phyloP scores from a whole-genome alignment of 2,329 filamentous ascomycete species.

The Xylaria digitata region DNA sequence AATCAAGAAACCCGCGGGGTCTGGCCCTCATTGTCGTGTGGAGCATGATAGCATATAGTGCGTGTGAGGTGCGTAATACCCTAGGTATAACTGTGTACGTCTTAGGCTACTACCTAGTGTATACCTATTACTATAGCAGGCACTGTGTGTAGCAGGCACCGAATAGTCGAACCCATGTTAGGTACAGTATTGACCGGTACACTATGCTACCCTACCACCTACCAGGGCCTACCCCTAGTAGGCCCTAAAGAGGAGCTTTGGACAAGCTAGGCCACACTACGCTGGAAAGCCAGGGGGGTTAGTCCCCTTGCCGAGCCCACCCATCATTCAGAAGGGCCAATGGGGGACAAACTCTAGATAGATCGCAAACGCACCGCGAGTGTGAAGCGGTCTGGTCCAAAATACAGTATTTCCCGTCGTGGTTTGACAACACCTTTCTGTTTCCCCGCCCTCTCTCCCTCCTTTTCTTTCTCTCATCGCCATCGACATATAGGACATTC shows the following conservation, averaged over 20 bases:
- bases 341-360: constrained; percentile 23
- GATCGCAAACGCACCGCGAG: constrained; percentile 32
- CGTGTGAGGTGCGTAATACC: too few species aligned
- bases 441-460: constrained; percentile 30
- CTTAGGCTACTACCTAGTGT: too few species aligned
- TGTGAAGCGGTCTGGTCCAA: constrained; percentile 45
- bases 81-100: too few species aligned
- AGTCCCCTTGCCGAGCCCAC: constrained; percentile 30
- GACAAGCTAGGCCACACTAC: constrained; percentile 4
- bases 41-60: too few species aligned
- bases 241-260: constrained; percentile 10
- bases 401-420: constrained; percentile 38
- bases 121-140: too few species aligned
- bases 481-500: constrained; percentile 26
- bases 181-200: too few species aligned
- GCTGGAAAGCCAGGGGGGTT: constrained; percentile 33
- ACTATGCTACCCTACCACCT: too few species aligned
- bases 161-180: too few species aligned
- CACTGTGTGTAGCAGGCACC: too few species aligned
- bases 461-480: constrained; percentile 24
- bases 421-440: constrained; percentile 20
- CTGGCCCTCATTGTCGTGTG: too few species aligned
- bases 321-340: constrained; percentile 40
- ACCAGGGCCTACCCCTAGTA: not conserved
- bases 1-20: too few species aligned